Base-by-base conservation (phyloP, 371 early-diverging fungal species). In the Mortierella sp. region DNA sequence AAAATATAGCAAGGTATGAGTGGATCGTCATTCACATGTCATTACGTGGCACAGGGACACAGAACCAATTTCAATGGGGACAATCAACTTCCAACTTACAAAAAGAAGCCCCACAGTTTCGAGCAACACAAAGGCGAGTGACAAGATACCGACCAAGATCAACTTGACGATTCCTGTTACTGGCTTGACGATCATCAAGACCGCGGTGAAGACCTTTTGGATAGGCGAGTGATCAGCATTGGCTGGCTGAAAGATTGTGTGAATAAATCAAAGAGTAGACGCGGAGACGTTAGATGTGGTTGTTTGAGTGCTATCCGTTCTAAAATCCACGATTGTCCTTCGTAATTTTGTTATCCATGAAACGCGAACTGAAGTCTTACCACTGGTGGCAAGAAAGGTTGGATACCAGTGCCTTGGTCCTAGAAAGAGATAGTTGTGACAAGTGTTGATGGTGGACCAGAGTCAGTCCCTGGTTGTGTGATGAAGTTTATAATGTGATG, bases 401-500 rank as follows among this genome's bases (percentile, higher is more conserved):
- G 96, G 79, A 97, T 96, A 41, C 97, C 97, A 7, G 97, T 97
- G 32, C 96, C 94, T 65, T 93, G 88, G 82, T 96, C 96, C 95
- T 94, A 89, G 32, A 60, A 27, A 65, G 10, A 48, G 24, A 24
- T 41, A 4, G 29, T 60, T 24, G 43, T 21, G 8, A 41, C 38
- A 65, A 68, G 21, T 43, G 43, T n/a, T 35, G 56, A 56, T 78
- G 70, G 72, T 35, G 24, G 24, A 41, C 21, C 18, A 16, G 63
- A 7, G 41, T 41, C 21, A 68, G 43, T 41, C 2, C 24, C 21
- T 38, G 21, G 38, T 7, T 21, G 27, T 8, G 38, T 3, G 21
- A 65, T 65, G 65, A 60, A 60, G 35, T 21, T 32, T 18, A 35
- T 63, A 21, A 11, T 35, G 63, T 4, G 11, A 63, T 35, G 63